A percentile compares a stretch with the other conserved stretches of the same genome.
Conservation (phyloP, 2,329 filamentous ascomycete species). For the Rugonectria rugulosa region DNA sequence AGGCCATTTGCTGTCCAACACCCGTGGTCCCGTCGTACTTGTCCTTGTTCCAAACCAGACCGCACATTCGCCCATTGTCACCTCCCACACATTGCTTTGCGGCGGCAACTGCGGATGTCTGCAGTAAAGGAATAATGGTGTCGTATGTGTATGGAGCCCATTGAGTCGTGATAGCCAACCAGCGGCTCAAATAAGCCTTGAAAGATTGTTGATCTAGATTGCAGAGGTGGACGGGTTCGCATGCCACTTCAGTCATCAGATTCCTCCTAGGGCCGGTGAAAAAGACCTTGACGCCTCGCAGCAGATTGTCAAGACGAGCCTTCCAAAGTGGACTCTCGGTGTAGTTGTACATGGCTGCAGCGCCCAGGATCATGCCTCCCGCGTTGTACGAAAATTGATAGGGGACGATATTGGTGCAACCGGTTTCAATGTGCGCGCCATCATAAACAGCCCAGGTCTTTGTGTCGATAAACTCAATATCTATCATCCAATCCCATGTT, state of each 20-base stretch:
- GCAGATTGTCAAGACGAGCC: slow-evolving; percentile 62
- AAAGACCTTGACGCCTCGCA: slow-evolving; percentile 62
- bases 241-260: slow-evolving; percentile 72
- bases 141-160: slow-evolving; percentile 67
- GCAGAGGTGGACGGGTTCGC: slow-evolving; percentile 68
- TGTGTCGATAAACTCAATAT: slow-evolving; percentile 63
- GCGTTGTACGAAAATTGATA: slow-evolving; percentile 77
- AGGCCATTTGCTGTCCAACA: slow-evolving; percentile 76
- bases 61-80: slow-evolving; percentile 64
- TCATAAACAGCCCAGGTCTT: slow-evolving; percentile 68
- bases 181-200: slow-evolving; percentile 69
- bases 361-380: slow-evolving; percentile 70
- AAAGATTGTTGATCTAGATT: slow-evolving; percentile 69
- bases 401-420: slow-evolving; percentile 65
- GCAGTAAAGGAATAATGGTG: slow-evolving; percentile 60
- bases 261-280: slow-evolving; percentile 59
- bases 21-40: slow-evolving; percentile 67
- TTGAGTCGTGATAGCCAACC: slow-evolving; percentile 68
- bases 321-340: slow-evolving; percentile 61
- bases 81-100: slow-evolving; percentile 66
- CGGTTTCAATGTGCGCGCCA: slow-evolving; percentile 62
- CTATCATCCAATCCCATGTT: slow-evolving; percentile 73
- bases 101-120: slow-evolving; percentile 64
- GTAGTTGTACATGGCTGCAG: slow-evolving; percentile 75
- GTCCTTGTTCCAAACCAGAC: slow-evolving; percentile 64